Evolutionary conservation across 2,329 filamentous ascomycete genomes (phyloP).

Genomic region (Hymenoscyphus fraxineus): DNA sequence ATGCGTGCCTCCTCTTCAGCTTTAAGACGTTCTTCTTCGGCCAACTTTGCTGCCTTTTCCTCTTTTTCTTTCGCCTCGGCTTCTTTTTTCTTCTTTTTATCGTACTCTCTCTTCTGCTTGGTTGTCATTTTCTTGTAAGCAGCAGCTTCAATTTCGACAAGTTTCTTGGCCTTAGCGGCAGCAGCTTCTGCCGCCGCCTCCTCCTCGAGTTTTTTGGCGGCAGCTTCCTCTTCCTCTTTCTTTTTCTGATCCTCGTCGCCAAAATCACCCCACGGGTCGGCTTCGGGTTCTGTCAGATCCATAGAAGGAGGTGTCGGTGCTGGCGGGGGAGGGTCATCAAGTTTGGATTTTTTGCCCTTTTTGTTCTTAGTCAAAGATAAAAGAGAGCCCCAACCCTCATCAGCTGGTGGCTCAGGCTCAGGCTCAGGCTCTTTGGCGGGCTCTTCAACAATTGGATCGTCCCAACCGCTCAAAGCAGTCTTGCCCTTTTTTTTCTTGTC

Average conservation of each 20-base stretch:
- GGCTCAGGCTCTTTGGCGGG: constrained; percentile 21
- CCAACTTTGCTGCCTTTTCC: constrained; percentile 45
- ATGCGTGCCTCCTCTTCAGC: constrained; percentile 20
- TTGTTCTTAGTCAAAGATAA: constrained; percentile 33
- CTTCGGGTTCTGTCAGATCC: constrained; percentile 44
- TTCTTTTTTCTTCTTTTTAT: constrained; percentile 36
- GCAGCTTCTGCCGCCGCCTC: constrained; percentile 32
- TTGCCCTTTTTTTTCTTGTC: constrained; percentile 40
- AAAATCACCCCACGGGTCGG: constrained; percentile 38
- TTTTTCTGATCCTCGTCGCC: constrained; percentile 36
- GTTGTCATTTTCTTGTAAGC: constrained; percentile 41
- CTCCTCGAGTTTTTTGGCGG: constrained; percentile 36
- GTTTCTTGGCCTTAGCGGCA: background rate
- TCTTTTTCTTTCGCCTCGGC: constrained; percentile 28
- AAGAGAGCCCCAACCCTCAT: constrained; percentile 11
- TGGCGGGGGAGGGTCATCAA: constrained; percentile 43
- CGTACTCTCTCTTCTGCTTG: constrained; percentile 32
- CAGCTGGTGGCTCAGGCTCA: constrained; percentile 32
- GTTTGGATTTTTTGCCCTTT: constrained; percentile 40
- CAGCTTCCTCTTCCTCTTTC: constrained; percentile 44
- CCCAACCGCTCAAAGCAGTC: background rate
- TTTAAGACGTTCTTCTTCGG: constrained; percentile 41
- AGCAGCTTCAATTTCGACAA: constrained; percentile 37
- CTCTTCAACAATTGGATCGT: constrained; percentile 15
- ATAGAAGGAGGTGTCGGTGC: constrained; percentile 46